Percentiles rank a stretch among this genome's conserved stretches.
phyloP scores from a whole-genome alignment of 2,329 filamentous ascomycete species.

The Plenodomus biglobosus region DNA sequence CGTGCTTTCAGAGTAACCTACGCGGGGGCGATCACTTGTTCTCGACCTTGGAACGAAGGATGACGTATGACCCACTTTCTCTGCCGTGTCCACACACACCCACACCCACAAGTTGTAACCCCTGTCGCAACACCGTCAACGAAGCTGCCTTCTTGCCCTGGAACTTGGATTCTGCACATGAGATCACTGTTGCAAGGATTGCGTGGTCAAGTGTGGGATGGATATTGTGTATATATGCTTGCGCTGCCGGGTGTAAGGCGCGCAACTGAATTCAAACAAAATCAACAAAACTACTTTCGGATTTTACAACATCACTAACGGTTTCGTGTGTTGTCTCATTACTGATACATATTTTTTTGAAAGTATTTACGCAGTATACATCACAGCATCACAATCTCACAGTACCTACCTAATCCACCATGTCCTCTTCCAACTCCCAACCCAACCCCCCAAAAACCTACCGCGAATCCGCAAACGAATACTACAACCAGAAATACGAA shows the following conservation, averaged over 20 bases:
- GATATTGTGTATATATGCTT: background rate
- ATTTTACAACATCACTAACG: too few relatives aligned
- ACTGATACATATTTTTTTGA: too few relatives aligned
- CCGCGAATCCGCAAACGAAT: conserved; percentile 45
- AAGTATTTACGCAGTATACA: too few relatives aligned
- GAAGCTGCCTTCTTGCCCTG: background rate
- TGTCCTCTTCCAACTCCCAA: conserved; percentile 4
- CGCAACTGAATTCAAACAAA: too few relatives aligned
- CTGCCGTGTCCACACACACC: background rate
- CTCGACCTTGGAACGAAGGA: background rate
- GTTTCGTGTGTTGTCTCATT: too few relatives aligned
- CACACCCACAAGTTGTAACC: background rate
- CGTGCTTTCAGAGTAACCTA: background rate
- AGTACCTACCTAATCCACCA: too few relatives aligned
- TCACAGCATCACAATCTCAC: too few relatives aligned
- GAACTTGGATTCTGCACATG: background rate
- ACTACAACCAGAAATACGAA: conserved; percentile 73
- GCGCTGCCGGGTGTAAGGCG: background rate
- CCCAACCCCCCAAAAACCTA: conserved; percentile 27
- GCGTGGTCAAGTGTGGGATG: background rate
- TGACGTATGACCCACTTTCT: background rate
- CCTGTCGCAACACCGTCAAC: background rate
- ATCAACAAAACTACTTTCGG: too few relatives aligned
- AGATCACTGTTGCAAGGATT: background rate
- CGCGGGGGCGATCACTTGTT: background rate